phyloP scores from a whole-genome alignment of 1,284 basidiomycete species.

The Microbotryum saponariae region DNA sequence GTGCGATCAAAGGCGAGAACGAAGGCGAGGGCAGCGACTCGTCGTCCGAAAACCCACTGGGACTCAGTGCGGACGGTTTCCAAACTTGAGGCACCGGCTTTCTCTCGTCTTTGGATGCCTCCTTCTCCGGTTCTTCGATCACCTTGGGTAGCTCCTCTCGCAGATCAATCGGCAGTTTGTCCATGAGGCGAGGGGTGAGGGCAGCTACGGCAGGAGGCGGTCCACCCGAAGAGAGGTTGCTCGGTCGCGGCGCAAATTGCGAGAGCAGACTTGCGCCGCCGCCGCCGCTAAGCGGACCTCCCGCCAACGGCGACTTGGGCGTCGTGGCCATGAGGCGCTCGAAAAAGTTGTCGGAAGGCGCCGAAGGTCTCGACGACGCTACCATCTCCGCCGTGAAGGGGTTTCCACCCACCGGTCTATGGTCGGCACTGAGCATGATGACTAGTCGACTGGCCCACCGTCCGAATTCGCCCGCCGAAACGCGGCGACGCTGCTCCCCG shows the following conservation, averaged over 20 bases:
- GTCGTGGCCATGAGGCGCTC: slow-evolving; percentile 10
- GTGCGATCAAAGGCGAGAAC: slow-evolving; percentile 6
- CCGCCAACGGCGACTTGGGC: no score
- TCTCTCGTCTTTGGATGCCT: background rate
- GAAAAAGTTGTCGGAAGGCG: slow-evolving; percentile 7
- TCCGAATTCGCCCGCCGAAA: slow-evolving; percentile 76
- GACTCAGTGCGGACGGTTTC: no score
- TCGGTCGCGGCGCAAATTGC: background rate
- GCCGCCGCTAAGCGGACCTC: background rate
- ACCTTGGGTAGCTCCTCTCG: slow-evolving; percentile 15
- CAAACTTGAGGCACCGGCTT: background rate
- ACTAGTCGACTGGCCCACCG: slow-evolving; percentile 76
- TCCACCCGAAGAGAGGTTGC: no score
- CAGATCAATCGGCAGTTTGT: slow-evolving; percentile 9
- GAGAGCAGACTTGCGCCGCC: slow-evolving; percentile 7
- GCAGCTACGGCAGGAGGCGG: no score
- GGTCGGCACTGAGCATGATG: slow-evolving; percentile 42
- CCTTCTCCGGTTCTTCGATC: slow-evolving; percentile 13
- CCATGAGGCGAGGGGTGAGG: slow-evolving; percentile 15
- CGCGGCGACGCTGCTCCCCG: slow-evolving; percentile 44
- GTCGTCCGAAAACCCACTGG: slow-evolving; percentile 14
- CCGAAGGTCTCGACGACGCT: slow-evolving; percentile 16
- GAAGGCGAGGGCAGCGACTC: slow-evolving; percentile 27
- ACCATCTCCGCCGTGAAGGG: slow-evolving; percentile 36
- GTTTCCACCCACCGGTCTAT: slow-evolving; percentile 26